phyloP scores from a whole-genome alignment of 2,329 filamentous ascomycete species.

The Microdochium bolleyi region DNA sequence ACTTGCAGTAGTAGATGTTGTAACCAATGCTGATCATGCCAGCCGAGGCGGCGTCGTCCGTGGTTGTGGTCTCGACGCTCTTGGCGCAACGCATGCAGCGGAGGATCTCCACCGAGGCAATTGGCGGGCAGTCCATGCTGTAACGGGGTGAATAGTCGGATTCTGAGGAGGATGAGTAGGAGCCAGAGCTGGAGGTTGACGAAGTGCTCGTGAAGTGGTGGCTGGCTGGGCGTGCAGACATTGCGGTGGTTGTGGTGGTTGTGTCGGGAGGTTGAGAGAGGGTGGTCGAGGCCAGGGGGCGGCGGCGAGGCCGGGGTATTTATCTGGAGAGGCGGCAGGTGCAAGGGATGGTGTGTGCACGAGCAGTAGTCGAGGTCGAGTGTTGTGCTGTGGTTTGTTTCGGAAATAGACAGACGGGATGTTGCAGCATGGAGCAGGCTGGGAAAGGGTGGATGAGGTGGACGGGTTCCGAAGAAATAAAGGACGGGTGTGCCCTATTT shows the following conservation, averaged over 20 bases:
- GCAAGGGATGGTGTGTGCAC: neutral
- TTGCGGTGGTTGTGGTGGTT: neutral
- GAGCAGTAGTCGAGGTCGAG: neutral
- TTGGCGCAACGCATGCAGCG: slow-evolving; percentile 56
- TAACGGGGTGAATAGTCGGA: slow-evolving; percentile 4
- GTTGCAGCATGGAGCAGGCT: neutral
- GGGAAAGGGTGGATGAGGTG: neutral
- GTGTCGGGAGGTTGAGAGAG: neutral
- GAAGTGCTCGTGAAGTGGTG: neutral
- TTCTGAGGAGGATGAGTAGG: slow-evolving; percentile 1
- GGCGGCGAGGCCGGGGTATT: neutral
- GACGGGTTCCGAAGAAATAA: neutral
- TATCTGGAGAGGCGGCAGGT: neutral
- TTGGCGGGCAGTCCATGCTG: slow-evolving; percentile 31
- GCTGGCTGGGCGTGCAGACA: neutral
- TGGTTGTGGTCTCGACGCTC: slow-evolving; percentile 51
- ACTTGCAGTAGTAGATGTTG: slow-evolving; percentile 59
- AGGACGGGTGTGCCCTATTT: neutral
- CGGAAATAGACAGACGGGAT: neutral
- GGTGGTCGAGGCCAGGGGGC: neutral
- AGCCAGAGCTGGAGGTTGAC: neutral
- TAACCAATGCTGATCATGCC: slow-evolving; percentile 59
- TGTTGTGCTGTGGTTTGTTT: neutral
- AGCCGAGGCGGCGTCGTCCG: slow-evolving; percentile 47
- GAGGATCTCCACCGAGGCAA: slow-evolving; percentile 49